Evolutionary conservation across 768 basidiomycete genomes (phyloP).

Genomic region (Suillus americanus): DNA sequence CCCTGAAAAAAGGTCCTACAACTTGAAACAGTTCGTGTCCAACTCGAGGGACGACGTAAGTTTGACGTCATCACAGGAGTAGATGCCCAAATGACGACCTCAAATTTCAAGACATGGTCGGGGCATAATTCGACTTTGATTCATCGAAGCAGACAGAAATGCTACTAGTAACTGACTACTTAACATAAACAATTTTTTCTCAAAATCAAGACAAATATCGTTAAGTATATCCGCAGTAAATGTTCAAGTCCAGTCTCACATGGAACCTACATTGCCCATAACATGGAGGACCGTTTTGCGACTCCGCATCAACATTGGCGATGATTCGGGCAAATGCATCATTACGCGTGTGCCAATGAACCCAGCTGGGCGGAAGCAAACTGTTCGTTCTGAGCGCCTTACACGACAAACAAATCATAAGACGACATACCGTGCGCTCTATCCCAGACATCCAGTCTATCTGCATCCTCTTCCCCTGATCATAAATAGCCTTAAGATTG

Average conservation of each 20-base stretch:
- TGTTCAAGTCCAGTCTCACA: not conserved
- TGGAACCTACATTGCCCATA: not conserved
- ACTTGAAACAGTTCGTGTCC: not conserved
- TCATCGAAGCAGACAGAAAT: not conserved
- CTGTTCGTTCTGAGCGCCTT: not conserved
- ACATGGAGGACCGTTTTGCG: not conserved
- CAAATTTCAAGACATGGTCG: not conserved
- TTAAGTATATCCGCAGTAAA: not conserved
- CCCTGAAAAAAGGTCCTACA: not conserved
- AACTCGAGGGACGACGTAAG: not conserved
- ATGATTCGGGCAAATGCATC: not conserved
- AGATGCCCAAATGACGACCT: not conserved
- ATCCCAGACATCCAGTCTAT: constrained; percentile 34
- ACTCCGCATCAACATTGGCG: not conserved
- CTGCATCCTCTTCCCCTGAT: constrained; percentile 33
- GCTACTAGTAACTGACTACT: not conserved
- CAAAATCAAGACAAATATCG: not conserved
- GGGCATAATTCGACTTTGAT: not conserved
- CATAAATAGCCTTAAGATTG: constrained; percentile 32
- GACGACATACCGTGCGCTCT: constrained; percentile 35
- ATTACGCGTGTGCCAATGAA: not conserved
- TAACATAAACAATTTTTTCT: not conserved
- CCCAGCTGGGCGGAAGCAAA: not conserved
- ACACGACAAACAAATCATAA: not conserved
- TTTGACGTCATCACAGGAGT: not conserved